Conservation (phyloP, 768 basidiomycete genomes). For the Lactifluus piperatus region DNA sequence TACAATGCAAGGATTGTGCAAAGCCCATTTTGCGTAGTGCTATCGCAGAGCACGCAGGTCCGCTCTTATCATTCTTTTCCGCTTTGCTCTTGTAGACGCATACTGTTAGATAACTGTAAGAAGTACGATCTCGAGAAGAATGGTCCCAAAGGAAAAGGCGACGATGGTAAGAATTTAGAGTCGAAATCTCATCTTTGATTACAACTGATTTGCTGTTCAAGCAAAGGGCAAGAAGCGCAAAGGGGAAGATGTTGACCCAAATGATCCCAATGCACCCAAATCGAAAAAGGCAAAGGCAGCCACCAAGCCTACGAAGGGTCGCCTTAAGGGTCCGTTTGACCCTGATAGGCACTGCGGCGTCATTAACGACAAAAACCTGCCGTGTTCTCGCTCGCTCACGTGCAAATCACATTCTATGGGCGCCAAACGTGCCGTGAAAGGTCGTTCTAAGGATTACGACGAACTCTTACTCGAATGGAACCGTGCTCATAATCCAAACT, state of each 20-base stretch:
- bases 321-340: constrained; percentile 80
- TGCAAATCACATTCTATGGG: constrained; percentile 99
- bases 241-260: constrained; percentile 57
- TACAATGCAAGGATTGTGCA: constrained; percentile 71
- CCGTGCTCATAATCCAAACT: constrained; percentile 78
- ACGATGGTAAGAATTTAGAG: constrained; percentile 31
- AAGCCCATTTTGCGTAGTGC: constrained; percentile 76
- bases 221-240: constrained; percentile 75
- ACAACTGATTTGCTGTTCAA: constrained; percentile 20
- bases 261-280: constrained; percentile 54
- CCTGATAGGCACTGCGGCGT: constrained; percentile 93
- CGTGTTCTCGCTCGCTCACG: constrained; percentile 90
- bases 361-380: constrained; percentile 89
- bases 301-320: constrained; percentile 68
- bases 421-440: constrained; percentile 85
- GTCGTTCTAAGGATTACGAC: constrained; percentile 78
- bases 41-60: constrained; percentile 69
- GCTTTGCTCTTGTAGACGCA: neutral
- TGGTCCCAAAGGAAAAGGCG: constrained; percentile 44
- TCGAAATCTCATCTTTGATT: neutral
- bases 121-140: constrained; percentile 52
- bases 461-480: constrained; percentile 89
- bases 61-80: constrained; percentile 18
- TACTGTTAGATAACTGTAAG: constrained; percentile 46
- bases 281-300: constrained; percentile 70